Conservation (phyloP, 257 asterid genomes). For the Nicotiana paniculata region DNA sequence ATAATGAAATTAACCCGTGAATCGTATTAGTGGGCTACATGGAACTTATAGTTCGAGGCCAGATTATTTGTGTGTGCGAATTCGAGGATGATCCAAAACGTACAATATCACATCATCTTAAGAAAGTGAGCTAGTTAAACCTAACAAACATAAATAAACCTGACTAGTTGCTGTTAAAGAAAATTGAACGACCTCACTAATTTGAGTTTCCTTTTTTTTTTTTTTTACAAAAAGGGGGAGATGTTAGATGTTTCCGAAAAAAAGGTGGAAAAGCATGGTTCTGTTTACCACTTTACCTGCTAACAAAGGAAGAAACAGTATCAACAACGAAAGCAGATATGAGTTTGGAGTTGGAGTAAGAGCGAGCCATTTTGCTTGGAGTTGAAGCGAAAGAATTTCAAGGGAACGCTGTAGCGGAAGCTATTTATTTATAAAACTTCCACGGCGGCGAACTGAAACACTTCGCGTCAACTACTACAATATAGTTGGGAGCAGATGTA, state of each 20-base stretch:
- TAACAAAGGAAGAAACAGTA: constrained; percentile 16
- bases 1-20: no score
- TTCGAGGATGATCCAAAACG: no score
- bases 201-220: no score
- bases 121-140: no score
- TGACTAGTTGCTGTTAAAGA: background rate
- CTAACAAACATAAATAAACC: no score
- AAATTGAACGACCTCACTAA: background rate
- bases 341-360: constrained; percentile 21
- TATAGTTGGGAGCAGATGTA: background rate
- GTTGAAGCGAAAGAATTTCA: background rate
- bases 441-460: constrained; percentile 10
- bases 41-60: no score
- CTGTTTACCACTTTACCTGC: constrained; percentile 15
- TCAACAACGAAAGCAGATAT: constrained; percentile 21
- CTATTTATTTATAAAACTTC: background rate
- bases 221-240: no score
- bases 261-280: background rate
- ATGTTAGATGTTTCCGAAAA: no score
- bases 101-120: no score
- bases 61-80: no score
- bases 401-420: background rate
- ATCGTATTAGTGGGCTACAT: no score
- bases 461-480: constrained; percentile 3
- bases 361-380: constrained; percentile 24